Percentiles rank a stretch among this genome's conserved stretches.
phyloP scores from a whole-genome alignment of 108 stramenopile species.

The Cylindrotheca fusiformis region DNA sequence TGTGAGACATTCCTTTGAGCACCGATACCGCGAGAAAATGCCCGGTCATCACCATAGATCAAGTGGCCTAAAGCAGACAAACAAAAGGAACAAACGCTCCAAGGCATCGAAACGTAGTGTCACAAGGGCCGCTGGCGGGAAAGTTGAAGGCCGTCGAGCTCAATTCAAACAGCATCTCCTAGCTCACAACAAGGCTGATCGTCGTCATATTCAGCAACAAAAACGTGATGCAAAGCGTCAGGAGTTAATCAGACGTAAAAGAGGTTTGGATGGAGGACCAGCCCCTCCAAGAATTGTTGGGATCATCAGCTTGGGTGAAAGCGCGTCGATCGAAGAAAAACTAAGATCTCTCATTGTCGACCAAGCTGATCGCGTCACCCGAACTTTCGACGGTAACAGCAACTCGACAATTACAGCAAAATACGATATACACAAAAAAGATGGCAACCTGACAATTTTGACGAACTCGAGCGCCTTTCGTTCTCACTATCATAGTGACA shows the following conservation, averaged over 20 bases:
- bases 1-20: background rate
- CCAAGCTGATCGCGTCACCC: conserved; percentile 45
- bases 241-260: conserved; percentile 39
- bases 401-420: conserved; percentile 53
- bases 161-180: conserved; percentile 17
- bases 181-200: conserved; percentile 65
- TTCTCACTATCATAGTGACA: conserved; percentile 44
- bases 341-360: conserved; percentile 35
- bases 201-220: conserved; percentile 62
- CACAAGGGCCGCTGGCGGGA: conserved; percentile 59
- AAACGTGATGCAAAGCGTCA: conserved; percentile 50
- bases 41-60: conserved; percentile 56
- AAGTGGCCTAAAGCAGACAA: conserved; percentile 59
- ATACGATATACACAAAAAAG: conserved; percentile 76
- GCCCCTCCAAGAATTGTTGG: conserved; percentile 82
- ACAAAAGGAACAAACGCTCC: conserved; percentile 81
- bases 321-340: conserved; percentile 59
- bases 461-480: conserved; percentile 71
- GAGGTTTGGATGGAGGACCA: conserved; percentile 39
- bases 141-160: conserved; percentile 42
- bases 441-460: conserved; percentile 74
- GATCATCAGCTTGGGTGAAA: conserved; percentile 74
- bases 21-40: conserved; percentile 38
- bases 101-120: conserved; percentile 69
- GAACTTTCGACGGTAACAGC: conserved; percentile 13